Evolutionary conservation across 805 yeast genomes (phyloP).

Genomic region (Candida yuanshanica): DNA sequence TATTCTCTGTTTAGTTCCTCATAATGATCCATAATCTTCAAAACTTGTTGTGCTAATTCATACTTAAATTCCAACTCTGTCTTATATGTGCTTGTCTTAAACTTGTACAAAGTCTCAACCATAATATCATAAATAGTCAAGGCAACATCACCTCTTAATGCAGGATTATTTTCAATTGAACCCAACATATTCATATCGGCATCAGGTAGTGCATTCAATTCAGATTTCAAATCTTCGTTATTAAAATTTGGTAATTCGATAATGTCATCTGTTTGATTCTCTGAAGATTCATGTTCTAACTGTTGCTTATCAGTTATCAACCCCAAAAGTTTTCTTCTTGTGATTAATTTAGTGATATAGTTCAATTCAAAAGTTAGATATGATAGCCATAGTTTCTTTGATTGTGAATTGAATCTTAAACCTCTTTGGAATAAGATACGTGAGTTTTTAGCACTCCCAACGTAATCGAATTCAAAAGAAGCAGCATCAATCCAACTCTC

Average conservation of each 20-base stretch:
- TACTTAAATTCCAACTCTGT: slow-evolving; percentile 37
- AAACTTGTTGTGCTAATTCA: slow-evolving; percentile 35
- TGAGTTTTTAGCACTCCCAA: slow-evolving; percentile 85
- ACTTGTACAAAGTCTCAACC: slow-evolving; percentile 39
- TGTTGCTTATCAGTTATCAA: slow-evolving; percentile 72
- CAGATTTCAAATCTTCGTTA: slow-evolving; percentile 52
- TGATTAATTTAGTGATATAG: slow-evolving; percentile 75
- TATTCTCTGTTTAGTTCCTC: slow-evolving; percentile 62
- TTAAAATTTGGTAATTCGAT: slow-evolving; percentile 42
- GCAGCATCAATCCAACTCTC: slow-evolving; percentile 95
- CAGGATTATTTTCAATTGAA: slow-evolving; percentile 77
- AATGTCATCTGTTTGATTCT: slow-evolving; percentile 25
- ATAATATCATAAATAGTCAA: slow-evolving; percentile 63
- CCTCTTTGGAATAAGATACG: slow-evolving; percentile 82
- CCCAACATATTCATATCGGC: slow-evolving; percentile 84
- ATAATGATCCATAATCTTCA: slow-evolving; percentile 59
- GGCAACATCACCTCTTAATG: slow-evolving; percentile 67
- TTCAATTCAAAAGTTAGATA: slow-evolving; percentile 86
- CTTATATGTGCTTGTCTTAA: slow-evolving; percentile 16
- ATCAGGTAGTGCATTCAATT: slow-evolving; percentile 74
- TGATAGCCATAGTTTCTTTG: slow-evolving; percentile 69
- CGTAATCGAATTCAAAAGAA: slow-evolving; percentile 83
- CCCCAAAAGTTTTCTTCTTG: slow-evolving; percentile 79
- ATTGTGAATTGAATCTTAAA: slow-evolving; percentile 75
- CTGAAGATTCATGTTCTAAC: slow-evolving; percentile 35